Evolutionary conservation across 2,329 filamentous ascomycete species (phyloP).

Genomic region (Cytospora mali): DNA sequence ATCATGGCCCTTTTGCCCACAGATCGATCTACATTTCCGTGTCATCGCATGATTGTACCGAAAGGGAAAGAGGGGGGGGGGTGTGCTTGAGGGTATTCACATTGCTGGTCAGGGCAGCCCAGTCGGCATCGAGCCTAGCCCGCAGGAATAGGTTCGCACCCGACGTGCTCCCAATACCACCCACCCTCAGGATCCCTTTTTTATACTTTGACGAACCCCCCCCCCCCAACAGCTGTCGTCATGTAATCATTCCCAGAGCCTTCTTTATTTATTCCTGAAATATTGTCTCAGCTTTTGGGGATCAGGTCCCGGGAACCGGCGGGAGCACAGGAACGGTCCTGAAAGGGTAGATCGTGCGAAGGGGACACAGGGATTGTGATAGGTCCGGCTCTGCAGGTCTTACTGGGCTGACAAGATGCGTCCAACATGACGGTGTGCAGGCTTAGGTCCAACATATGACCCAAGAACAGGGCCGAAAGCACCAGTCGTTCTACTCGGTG

Average conservation of each 20-base stretch:
- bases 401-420: conserved; percentile 21
- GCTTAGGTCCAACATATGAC: conserved; percentile 4
- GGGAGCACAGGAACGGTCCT: not conserved
- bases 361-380: conserved; percentile 11
- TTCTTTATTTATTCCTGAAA: too few relatives aligned
- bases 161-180: conserved; percentile 21
- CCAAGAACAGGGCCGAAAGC: not conserved
- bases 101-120: not conserved
- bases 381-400: conserved; percentile 11
- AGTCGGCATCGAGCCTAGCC: conserved; percentile 14
- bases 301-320: not conserved
- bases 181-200: conserved; percentile 7
- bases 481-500: not conserved
- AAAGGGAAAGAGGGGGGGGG: not conserved
- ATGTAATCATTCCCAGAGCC: conserved; percentile 5
- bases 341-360: not conserved
- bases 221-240: not conserved
- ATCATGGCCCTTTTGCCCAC: conserved; percentile 14
- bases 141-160: conserved; percentile 12
- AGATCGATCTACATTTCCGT: conserved; percentile 14
- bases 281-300: too few relatives aligned
- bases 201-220: not conserved
- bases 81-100: not conserved
- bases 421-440: conserved; percentile 23
- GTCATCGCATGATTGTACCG: not conserved